Evolutionary conservation across 805 yeast species (phyloP).

Genomic region (Ogataea ramenticola): DNA sequence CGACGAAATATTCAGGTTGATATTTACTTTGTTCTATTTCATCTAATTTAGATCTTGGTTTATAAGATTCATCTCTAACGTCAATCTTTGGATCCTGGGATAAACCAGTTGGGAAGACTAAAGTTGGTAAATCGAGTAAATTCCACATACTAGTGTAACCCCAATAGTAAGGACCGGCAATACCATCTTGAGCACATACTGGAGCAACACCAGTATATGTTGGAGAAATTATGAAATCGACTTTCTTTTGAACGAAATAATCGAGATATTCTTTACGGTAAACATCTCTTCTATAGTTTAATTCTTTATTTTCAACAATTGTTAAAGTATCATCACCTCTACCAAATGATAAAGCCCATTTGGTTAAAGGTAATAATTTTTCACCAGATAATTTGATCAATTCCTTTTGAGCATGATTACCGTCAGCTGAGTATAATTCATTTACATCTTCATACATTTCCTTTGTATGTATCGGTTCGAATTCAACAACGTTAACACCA

Average conservation of each 20-base stretch:
- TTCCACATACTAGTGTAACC: constrained; percentile 75
- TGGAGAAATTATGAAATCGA: constrained; percentile 65
- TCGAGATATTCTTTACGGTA: constrained; percentile 52
- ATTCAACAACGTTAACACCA: constrained; percentile 49
- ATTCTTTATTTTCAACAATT: constrained; percentile 46
- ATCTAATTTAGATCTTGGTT: constrained; percentile 40
- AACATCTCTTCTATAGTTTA: constrained; percentile 48
- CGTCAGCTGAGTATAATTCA: constrained; percentile 57
- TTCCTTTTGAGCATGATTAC: constrained; percentile 49
- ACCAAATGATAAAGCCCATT: constrained; percentile 54
- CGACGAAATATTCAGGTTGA: constrained; percentile 37
- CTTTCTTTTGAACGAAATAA: constrained; percentile 42
- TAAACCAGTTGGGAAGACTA: constrained; percentile 56
- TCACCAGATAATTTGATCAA: constrained; percentile 58
- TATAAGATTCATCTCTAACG: constrained; percentile 32
- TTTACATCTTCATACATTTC: constrained; percentile 54
- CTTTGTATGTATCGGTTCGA: constrained; percentile 50
- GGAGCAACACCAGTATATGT: constrained; percentile 70
- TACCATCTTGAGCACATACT: constrained; percentile 39
- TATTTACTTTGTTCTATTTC: constrained; percentile 40
- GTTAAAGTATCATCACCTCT: constrained; percentile 42
- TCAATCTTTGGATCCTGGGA: constrained; percentile 46
- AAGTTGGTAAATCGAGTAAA: constrained; percentile 62
- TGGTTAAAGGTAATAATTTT: constrained; percentile 56
- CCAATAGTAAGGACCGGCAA: constrained; percentile 56